These are phyloP conservation scores for Pseudozyma pruni DNA, from an alignment of 1,284 basidiomycete genomes.

Conservation along the genomic window DNA sequence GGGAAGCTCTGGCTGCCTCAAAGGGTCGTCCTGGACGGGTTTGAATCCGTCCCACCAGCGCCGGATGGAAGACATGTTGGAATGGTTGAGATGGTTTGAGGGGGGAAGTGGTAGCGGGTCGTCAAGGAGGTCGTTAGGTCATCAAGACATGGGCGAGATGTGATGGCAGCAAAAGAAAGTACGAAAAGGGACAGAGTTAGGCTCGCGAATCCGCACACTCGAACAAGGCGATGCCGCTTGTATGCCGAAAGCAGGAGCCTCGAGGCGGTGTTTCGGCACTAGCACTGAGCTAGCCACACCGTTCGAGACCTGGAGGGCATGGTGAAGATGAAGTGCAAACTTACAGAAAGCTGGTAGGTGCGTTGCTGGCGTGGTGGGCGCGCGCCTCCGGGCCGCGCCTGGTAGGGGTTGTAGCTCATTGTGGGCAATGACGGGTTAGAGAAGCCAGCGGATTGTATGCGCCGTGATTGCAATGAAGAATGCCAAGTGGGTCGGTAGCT, in stretches of 20 bases:
- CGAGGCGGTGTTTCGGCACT: too few species aligned
- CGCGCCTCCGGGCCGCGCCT: constrained; percentile 15
- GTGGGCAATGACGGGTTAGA: not conserved
- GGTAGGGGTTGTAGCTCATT: constrained; percentile 41
- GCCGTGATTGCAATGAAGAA: too few species aligned
- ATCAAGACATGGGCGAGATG: too few species aligned
- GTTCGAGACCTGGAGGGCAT: too few species aligned
- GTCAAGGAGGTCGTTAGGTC: not conserved
- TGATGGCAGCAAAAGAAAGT: not conserved
- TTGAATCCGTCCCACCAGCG: constrained; percentile 27
- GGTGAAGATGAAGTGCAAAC: constrained; percentile 3
- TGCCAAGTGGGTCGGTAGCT: too few species aligned
- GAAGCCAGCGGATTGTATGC: too few species aligned
- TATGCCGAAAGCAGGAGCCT: too few species aligned
- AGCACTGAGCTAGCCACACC: too few species aligned
- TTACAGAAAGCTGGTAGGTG: constrained; percentile 34
- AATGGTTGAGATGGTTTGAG: not conserved
- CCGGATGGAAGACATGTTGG: constrained; percentile 21
- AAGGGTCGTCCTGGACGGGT: constrained; percentile 39
- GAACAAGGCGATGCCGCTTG: too few species aligned
- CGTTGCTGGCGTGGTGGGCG: constrained; percentile 29
- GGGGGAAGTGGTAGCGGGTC: not conserved
- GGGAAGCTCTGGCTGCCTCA: constrained; percentile 17
- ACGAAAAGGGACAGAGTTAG: too few species aligned
- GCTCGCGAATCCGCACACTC: too few species aligned